Evolutionary conservation across 1,284 basidiomycete species (phyloP), one percentile per base, ranked within the genome.

Genomic region (Pseudozyma tsukubaensis): DNA sequence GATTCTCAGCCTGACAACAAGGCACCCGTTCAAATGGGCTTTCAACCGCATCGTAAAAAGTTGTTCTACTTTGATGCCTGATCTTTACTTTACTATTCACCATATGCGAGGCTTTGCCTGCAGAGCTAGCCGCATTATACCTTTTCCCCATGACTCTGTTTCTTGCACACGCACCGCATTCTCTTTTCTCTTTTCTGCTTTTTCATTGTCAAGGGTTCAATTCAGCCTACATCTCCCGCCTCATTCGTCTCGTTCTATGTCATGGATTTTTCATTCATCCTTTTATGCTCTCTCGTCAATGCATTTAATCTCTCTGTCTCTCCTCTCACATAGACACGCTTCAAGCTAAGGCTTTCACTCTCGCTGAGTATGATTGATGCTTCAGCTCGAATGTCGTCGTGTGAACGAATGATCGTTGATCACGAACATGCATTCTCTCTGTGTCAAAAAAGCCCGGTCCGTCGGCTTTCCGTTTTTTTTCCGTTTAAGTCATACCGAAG

Each of bases 31-130:
- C 68, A 60, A 52, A 50, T 47, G 54, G 69, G 59, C 12, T 67
- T 63, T 35, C 71, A 62, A 48, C 63, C 51, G 6, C 72, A 76
- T 24, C 64, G 78, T 1, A 80, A 78, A 55, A 72, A 72, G 57
- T 54, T 80, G 11, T 80, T 80, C 66, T 76, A 78, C 51, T 80
- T 80, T 70, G 78, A 78, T 50, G 74, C 76, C 13, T 77, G 49
- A 60, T 18, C 16, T 4, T 2, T 47, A 18, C 12, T 35, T 34
- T 24, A n/a, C n/a, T n/a, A n/a, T n/a, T n/a, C n/a, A n/a, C n/a
- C n/a, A n/a, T n/a, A n/a, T n/a, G n/a, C n/a, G n/a, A n/a, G n/a
- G n/a, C n/a, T n/a, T n/a, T n/a, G n/a, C n/a, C n/a, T n/a, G n/a
- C n/a, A n/a, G n/a, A n/a, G n/a, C n/a, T n/a, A n/a, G n/a, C n/a